Percentiles rank a stretch among this genome's conserved stretches.
These are phyloP conservation scores for Choiromyces venosus DNA, from an alignment of 495 filamentous ascomycete genomes.

Conservation along the genomic window DNA sequence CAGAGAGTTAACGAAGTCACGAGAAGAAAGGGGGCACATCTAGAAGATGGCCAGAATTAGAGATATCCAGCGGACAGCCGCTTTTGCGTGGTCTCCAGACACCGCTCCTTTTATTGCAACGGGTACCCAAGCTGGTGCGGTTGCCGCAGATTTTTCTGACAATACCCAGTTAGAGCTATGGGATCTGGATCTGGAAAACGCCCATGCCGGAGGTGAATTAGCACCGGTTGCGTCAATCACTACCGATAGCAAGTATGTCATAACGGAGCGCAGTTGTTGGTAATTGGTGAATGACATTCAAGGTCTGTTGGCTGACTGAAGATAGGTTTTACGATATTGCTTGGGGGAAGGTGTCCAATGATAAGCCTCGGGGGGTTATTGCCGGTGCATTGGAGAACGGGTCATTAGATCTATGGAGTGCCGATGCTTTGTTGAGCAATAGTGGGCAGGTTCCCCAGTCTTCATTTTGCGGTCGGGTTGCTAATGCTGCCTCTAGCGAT, in stretches of 20 bases:
- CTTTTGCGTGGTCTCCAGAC: conserved; percentile 91
- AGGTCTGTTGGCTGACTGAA: conserved; percentile 7
- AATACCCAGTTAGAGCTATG: conserved; percentile 95
- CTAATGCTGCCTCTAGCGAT: conserved; percentile 50
- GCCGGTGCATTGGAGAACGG: conserved; percentile 95
- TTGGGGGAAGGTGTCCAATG: conserved; percentile 75
- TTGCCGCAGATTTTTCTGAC: conserved; percentile 95
- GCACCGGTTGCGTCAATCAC: conserved; percentile 75
- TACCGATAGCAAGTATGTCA: conserved; percentile 77
- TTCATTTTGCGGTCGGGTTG: conserved; percentile 14
- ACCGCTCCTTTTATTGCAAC: conserved; percentile 77
- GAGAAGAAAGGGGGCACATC: conserved; percentile 36
- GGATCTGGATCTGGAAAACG: conserved; percentile 76
- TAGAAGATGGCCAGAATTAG: conserved; percentile 78
- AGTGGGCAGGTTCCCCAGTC: conserved; percentile 25
- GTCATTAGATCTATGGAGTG: conserved; percentile 92
- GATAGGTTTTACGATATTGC: conserved; percentile 92
- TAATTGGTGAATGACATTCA: background rate
- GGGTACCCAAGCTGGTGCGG: conserved; percentile 90
- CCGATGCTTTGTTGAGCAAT: conserved; percentile 48
- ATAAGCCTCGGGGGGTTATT: conserved; percentile 75
- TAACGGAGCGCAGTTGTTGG: background rate
- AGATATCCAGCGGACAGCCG: conserved; percentile 91
- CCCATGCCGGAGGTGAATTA: conserved; percentile 70
- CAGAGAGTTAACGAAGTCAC: conserved; percentile 16